Evolutionary conservation across 164 flowering plant genomes (phyloP), one percentile per base, ranked within the genome.

Genomic region (Umbilicus rupestris): DNA sequence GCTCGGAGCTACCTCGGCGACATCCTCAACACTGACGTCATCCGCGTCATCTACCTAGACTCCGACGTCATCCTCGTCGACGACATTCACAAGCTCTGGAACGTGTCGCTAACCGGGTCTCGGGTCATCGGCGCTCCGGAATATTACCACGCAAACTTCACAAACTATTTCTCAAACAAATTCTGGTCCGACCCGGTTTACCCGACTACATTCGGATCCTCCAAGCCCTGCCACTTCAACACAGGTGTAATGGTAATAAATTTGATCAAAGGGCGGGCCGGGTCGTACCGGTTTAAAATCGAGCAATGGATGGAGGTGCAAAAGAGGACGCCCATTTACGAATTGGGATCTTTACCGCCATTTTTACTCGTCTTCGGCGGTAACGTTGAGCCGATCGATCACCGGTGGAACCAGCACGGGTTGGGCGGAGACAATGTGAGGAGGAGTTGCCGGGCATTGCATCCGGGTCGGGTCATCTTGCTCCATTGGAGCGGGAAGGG

Each of bases 101-200:
- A 17, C 33, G 37, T 31, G 16, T 24, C 31, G 37, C 33, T 58
- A 31, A 58, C 63, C 1, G 37, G 37, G 35, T 58, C 63, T 7
- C 31, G 63, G 37, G 63, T 58, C 31, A 58, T 58, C 37, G 63
- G 63, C 17, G 63, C 63, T 29, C 63, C 63, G 63, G 63, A 58
- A 31, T 58, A 58, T 11, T 58, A 31, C 33, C 63, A 58, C 33
- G 63, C 63, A 0, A 58, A 58, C 19, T 58, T 58, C 14, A 58
- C 63, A 6, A 24, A 24, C 6, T 58, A 58, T 11, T 58, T 58
- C 33, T 24, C 63, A 3, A 31, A 58, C 15, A 39, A 35, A 8
- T 62, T 62, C 39, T 62, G 65, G 65, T 62, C 65, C 65, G 65
- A 62, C 65, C 65, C 65, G 65, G 44, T 30, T 16, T 33, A 35